Evolutionary conservation across 2,329 filamentous ascomycete genomes (phyloP), one percentile per base, ranked within the genome.

Genomic region (Tolypocladium ovalisporum): DNA sequence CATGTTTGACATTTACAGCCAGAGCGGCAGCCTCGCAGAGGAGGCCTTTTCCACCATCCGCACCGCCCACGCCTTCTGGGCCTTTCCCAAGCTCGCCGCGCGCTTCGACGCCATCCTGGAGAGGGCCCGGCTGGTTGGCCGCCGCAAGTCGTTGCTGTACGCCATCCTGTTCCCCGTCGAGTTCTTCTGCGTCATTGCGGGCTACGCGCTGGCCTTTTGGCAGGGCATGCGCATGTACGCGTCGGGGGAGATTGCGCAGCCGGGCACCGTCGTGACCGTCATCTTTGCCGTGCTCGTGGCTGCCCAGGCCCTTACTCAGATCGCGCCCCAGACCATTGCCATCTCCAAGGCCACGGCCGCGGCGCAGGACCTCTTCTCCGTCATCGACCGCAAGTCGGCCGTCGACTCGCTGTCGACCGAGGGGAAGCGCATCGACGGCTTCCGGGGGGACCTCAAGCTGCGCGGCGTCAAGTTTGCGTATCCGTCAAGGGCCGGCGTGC

Each of bases 401-500:
- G 73, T 79, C 4, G 75, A 80, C 57, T 72, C 77, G 0, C 66
- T 78, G 1, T 73, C 72, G 1, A 60, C 67, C 0, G 66, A 67
- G 0, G 77, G 78, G 2, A 56, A 56, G 0, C 63, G 29, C 0
- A 65, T 71, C 17, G n/a, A 62, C 0, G 59, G 66, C 4, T 70
- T 74, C 40, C 59, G 62, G 15, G 77, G 75, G 1, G 71, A 79
- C 19, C 80, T 85, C 39, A 70, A 75, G 54, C 70, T 85, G 4
- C 62, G 66, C 2, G 67, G 76, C 39, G 69, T 85, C 10, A 67
- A 65, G 22, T 85, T 86, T 62, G 69, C 78, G 0, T 85, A 85
- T 62, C 83, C 83, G 19, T 76, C 81, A 5, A 76, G 83, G 1
- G 76, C 81, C 0, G 76, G 74, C 37, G 73, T 79, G 13, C 66